Conservation (phyloP, 192 early-diverging fungal genomes). For the Chytriomyces sp. region DNA sequence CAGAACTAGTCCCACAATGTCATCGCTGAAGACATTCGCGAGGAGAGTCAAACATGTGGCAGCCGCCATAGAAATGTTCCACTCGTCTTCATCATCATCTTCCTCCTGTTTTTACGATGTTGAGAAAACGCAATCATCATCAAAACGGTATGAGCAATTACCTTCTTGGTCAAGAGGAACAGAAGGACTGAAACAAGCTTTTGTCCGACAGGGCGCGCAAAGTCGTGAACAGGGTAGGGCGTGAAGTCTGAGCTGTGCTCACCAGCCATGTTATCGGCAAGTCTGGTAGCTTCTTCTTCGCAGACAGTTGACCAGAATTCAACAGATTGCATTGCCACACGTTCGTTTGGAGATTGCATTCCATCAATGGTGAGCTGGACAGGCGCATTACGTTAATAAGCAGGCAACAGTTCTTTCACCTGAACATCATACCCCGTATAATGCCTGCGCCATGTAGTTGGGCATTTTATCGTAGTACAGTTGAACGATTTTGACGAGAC, state of each 20-base stretch:
- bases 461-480: conserved; percentile 97
- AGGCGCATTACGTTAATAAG: conserved; percentile 6
- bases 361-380: conserved; percentile 80
- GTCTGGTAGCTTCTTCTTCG: conserved; percentile 75
- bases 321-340: conserved; percentile 93
- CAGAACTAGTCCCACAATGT: conserved; percentile 82
- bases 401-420: background rate
- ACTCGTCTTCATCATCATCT: conserved; percentile 99
- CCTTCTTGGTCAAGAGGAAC: conserved; percentile 87
- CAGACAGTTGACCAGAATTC: conserved; percentile 99
- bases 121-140: conserved; percentile 21
- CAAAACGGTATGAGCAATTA: conserved; percentile 24
- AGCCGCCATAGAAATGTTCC: conserved; percentile 98
- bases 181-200: conserved; percentile 87
- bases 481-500: conserved; percentile 95
- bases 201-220: conserved; percentile 77
- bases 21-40: conserved; percentile 80
- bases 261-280: conserved; percentile 7
- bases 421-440: conserved; percentile 71
- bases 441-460: conserved; percentile 96
- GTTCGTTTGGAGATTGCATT: conserved; percentile 87
- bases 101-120: conserved; percentile 70
- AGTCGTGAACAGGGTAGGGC: conserved; percentile 47
- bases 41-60: conserved; percentile 91
- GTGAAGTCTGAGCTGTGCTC: conserved; percentile 16